Conservation (phyloP, 257 asterid genomes). For the Plantago ovata region DNA sequence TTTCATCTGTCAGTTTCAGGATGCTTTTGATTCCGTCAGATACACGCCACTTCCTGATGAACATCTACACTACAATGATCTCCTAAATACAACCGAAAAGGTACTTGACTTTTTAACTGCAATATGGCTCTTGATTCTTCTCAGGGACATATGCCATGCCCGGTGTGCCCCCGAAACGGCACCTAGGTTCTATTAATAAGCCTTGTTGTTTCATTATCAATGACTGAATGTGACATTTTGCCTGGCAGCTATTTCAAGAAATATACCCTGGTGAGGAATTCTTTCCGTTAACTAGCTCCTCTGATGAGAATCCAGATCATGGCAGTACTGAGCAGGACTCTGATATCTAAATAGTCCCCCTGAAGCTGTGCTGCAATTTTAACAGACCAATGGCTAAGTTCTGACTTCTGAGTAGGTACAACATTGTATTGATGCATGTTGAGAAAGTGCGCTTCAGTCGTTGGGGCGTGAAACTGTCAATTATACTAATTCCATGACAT, state of each 20-base stretch:
- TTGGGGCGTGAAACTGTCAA: no score
- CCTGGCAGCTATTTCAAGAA: constrained; percentile 46
- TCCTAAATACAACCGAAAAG: constrained; percentile 56
- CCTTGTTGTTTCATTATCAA: background rate
- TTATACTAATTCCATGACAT: no score
- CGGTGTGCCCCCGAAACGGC: no score
- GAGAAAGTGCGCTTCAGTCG: no score
- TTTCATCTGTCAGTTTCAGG: constrained; percentile 37
- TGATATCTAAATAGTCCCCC: no score
- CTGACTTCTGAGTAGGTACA: no score
- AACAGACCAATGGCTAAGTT: no score
- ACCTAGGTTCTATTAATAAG: background rate
- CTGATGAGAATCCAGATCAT: constrained; percentile 20
- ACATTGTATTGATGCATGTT: no score
- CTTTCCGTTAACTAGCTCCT: constrained; percentile 36
- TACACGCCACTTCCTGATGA: constrained; percentile 65
- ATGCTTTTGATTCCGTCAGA: constrained; percentile 34
- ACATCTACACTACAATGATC: constrained; percentile 51
- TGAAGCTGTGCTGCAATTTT: no score
- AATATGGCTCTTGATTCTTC: background rate
- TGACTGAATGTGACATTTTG: constrained; percentile 14
- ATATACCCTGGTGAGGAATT: constrained; percentile 63
- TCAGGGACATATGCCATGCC: background rate
- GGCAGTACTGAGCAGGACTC: no score
- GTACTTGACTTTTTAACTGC: constrained; percentile 25